Evolutionary conservation across 2,329 filamentous ascomycete genomes (phyloP).

Genomic region (Cercospora citrullina): DNA sequence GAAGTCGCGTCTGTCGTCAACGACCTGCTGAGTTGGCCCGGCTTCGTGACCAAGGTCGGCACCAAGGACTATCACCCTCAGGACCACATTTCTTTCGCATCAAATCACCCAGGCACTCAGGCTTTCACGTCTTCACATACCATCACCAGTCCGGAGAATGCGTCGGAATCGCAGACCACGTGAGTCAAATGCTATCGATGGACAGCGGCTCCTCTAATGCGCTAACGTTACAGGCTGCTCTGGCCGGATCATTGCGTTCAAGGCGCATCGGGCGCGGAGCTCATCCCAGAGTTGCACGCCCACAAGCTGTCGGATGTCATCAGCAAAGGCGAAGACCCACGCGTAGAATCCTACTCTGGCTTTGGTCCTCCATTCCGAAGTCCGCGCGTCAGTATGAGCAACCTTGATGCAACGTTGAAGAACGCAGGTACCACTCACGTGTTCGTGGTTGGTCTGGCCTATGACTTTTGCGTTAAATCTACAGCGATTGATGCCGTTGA

Average conservation of each 20-base stretch:
- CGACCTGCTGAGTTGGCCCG: conserved; percentile 65
- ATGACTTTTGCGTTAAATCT: conserved; percentile 82
- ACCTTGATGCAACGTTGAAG: conserved; percentile 60
- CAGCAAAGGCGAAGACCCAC: conserved; percentile 72
- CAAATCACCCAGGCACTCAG: conserved; percentile 67
- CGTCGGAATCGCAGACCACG: conserved; percentile 60
- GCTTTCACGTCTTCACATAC: conserved; percentile 67
- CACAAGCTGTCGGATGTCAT: conserved; percentile 64
- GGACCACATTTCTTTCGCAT: conserved; percentile 84
- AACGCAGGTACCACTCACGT: conserved; percentile 69
- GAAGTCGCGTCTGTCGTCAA: conserved; percentile 72
- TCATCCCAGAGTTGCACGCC: conserved; percentile 70
- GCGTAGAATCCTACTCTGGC: conserved; percentile 90
- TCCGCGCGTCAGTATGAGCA: conserved; percentile 60
- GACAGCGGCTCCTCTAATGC: neutral
- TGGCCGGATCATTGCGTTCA: conserved; percentile 94
- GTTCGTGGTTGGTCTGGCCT: conserved; percentile 81
- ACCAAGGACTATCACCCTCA: conserved; percentile 91
- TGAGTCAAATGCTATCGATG: conserved; percentile 37
- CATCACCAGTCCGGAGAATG: conserved; percentile 68
- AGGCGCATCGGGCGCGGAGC: conserved; percentile 66
- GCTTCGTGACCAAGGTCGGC: conserved; percentile 71
- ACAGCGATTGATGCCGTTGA: conserved; percentile 76
- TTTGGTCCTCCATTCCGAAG: conserved; percentile 78
- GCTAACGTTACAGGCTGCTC: conserved; percentile 58